These are phyloP conservation scores for Penicillium janthinellum DNA, from an alignment of 2,329 filamentous ascomycete species.

Conservation along the genomic window DNA sequence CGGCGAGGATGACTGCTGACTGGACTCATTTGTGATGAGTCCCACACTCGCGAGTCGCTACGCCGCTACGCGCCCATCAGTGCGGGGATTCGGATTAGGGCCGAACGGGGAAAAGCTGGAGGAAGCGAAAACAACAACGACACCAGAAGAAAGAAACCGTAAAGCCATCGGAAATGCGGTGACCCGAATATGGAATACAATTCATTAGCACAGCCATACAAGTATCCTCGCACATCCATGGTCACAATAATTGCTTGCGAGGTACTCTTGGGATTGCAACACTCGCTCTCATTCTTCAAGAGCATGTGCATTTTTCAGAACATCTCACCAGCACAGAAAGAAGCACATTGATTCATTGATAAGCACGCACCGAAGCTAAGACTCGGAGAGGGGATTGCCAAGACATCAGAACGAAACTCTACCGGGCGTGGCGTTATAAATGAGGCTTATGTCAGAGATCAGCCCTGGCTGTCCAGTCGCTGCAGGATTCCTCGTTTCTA, in stretches of 20 bases:
- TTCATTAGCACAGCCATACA: too few relatives aligned
- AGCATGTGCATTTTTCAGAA: background rate
- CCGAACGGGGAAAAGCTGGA: background rate
- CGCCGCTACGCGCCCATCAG: background rate
- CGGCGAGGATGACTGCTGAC: background rate
- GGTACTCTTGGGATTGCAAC: too few relatives aligned
- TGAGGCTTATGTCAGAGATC: background rate
- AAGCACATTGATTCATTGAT: background rate
- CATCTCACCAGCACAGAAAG: background rate
- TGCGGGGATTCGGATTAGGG: background rate
- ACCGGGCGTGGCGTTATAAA: slow-evolving; percentile 1
- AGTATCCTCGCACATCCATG: too few relatives aligned
- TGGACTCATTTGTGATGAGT: background rate
- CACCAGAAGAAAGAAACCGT: background rate
- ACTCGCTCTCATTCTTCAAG: background rate
- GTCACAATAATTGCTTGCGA: too few relatives aligned
- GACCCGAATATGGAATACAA: background rate
- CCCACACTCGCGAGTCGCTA: background rate
- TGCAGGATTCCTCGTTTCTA: background rate
- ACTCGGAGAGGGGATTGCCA: background rate
- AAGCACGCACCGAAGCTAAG: background rate
- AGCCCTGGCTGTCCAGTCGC: background rate
- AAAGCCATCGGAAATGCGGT: background rate
- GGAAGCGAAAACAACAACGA: background rate
- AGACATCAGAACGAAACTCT: slow-evolving; percentile 1